Evolutionary conservation across 306 rosid species (phyloP), one percentile per base, ranked within the genome.

Genomic region (Lablab purpureus): DNA sequence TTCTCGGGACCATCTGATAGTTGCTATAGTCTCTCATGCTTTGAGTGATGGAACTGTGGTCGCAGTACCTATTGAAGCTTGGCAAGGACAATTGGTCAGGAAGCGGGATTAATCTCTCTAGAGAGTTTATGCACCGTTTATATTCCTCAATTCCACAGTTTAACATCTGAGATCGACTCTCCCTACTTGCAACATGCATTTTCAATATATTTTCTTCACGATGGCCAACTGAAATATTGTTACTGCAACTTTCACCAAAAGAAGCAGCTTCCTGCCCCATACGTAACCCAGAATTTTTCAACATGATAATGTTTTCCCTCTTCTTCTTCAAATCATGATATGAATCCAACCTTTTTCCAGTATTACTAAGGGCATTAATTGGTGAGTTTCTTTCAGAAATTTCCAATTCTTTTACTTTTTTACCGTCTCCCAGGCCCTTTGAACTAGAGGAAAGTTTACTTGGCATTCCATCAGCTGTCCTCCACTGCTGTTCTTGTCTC

Each of bases 401-500:
- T 59, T 82, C 85, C 68, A 58, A 18, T 58, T 69, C 70, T 74
- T 67, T 73, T 36, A 67, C 85, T 58, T 83, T 76, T 67, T 64
- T 73, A 77, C 71, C 74, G 68, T 73, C 88, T 85, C 82, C 78
- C 22, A 85, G 54, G 64, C 58, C 45, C 49, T 71, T 67, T 17
- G 55, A 82, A n/a, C 73, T 27, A 5, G 40, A 45, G 25, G 74
- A 75, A 80, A 77, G 69, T 73, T 54, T 41, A 43, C 59, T 54
- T 17, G 79, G 18, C 67, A 41, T 43, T 32, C 19, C 83, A 80
- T 83, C 70, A 66, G 10, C 36, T 46, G 80, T 43, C 59, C 14
- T 82, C 51, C 72, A 68, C 49, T 74, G 77, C 68, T 66, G 76
- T 60, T 83, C 91, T 77, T 89, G 89, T 78, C 80, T 85, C 78